Evolutionary conservation across 2,329 filamentous ascomycete species (phyloP), one percentile per base, ranked within the genome.

Genomic region (Leptographium flavum): DNA sequence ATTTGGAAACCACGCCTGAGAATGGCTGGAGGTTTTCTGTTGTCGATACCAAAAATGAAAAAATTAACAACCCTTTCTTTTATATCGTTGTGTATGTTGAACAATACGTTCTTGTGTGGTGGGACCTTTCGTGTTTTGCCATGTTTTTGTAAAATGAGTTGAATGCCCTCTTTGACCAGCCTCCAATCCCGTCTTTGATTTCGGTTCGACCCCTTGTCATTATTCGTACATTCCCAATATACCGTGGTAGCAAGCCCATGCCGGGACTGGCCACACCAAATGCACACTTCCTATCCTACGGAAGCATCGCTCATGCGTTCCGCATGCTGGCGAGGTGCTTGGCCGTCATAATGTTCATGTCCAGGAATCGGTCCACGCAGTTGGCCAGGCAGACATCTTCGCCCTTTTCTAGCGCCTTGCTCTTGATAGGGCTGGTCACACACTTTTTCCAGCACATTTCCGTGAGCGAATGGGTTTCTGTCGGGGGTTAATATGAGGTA

Each of bases 391-490:
- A 98, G 9, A 70, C 66, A 67, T 92, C 81, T 68, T 98, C 92
- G 50, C 65, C 69, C 57, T 73, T 75, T 54, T 93, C 86, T 53
- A 98, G 69, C 56, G 78, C 76, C 25, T 78, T 75, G 49, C 71
- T 74, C 54, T 80, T 79, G 60, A 95, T 81, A 47, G 71, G 72
- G 45, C 78, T 70, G 9, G 83, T 82, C 49, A 95, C 71, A 70
- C 92, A 98, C 69, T 95, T 96, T 60, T 81, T 87, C 80, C 88
- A 98, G 75, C 92, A 98, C 49, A 83, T 76, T 56, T 92, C 83
- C 37, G 71, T 76, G 44, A 78, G 57, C 50, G 59, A 63, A 57
- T 76, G 72, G 13, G 72, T 70, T 58, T 70, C 73, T 77, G 39
- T 22, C 15, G 22, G n/a, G 5, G 28, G 27, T 5, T 40, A 8